Evolutionary conservation across 2,329 filamentous ascomycete species (phyloP).

Genomic region (Chrysosporium keratinophilum): DNA sequence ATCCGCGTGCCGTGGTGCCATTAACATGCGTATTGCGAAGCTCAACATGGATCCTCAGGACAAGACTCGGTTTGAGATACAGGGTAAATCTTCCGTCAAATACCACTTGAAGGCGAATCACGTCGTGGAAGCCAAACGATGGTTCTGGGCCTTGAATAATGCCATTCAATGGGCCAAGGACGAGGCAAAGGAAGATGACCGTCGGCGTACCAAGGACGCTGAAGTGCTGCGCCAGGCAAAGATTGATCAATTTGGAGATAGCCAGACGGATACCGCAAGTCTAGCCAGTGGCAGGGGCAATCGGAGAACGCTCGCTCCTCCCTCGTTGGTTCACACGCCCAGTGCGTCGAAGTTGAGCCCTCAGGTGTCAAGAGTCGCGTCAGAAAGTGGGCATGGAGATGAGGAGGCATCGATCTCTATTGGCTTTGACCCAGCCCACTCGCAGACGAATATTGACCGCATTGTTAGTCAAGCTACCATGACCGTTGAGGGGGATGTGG

Average conservation of each 20-base stretch:
- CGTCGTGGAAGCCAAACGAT: conserved; percentile 93
- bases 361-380: conserved; percentile 38
- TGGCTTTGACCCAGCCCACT: conserved; percentile 46
- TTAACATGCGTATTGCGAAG: conserved; percentile 95
- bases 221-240: conserved; percentile 70
- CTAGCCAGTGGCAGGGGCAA: conserved; percentile 26
- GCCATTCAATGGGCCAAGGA: conserved; percentile 98
- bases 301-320: conserved; percentile 29
- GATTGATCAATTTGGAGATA: conserved; percentile 55
- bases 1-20: conserved; percentile 89
- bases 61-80: conserved; percentile 95
- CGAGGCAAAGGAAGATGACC: conserved; percentile 83
- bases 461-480: conserved; percentile 42
- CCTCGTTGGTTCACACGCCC: conserved; percentile 26
- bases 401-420: conserved; percentile 44
- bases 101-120: conserved; percentile 97
- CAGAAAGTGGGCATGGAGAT: conserved; percentile 42
- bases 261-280: conserved; percentile 30
- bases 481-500: conserved; percentile 50
- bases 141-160: conserved; percentile 99
- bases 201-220: conserved; percentile 60
- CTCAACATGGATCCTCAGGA: conserved; percentile 95
- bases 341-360: conserved; percentile 41
- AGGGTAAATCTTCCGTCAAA: conserved; percentile 96
- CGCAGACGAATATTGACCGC: conserved; percentile 40